Percentiles rank a stretch among this genome's conserved stretches.
Evolutionary conservation across 2,329 filamentous ascomycete species (phyloP).

Genomic region (Hypoxylon sp.): DNA sequence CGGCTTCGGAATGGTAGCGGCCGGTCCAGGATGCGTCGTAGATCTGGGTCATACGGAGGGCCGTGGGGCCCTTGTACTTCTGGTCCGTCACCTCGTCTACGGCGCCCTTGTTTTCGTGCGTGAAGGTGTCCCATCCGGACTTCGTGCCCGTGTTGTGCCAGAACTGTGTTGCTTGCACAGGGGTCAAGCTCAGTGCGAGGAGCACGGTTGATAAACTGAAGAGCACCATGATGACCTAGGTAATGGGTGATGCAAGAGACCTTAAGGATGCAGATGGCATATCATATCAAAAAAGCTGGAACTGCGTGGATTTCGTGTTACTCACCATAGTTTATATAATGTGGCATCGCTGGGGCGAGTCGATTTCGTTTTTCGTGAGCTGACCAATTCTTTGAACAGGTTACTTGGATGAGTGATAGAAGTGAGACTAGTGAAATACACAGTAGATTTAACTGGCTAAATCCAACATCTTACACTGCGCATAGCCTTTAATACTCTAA

Average conservation of each 20-base stretch:
- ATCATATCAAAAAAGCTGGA: neutral
- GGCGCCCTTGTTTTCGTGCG: constrained; percentile 57
- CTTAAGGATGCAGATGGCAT: no score
- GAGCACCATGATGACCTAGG: constrained; percentile 17
- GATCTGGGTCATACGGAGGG: constrained; percentile 60
- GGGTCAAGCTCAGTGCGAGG: constrained; percentile 44
- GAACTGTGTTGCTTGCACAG: constrained; percentile 50
- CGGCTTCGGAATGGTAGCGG: constrained; percentile 63
- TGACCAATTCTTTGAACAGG: constrained; percentile 21
- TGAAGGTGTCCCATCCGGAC: constrained; percentile 55
- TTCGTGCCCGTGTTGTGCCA: constrained; percentile 58
- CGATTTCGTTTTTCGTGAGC: constrained; percentile 18
- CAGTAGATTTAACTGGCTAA: neutral
- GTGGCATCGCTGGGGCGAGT: neutral
- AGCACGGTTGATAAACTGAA: constrained; percentile 19
- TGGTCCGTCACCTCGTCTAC: constrained; percentile 57
- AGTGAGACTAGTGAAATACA: constrained; percentile 5
- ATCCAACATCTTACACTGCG: neutral
- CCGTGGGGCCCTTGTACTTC: constrained; percentile 52
- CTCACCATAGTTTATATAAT: constrained; percentile 6
- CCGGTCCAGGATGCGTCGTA: constrained; percentile 57
- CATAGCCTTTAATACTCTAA: neutral
- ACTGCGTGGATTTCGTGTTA: neutral
- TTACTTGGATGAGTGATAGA: neutral
- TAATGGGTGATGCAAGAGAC: neutral